Base-by-base conservation (phyloP, 1,284 basidiomycete genomes). In the Kwoniella shivajii region DNA sequence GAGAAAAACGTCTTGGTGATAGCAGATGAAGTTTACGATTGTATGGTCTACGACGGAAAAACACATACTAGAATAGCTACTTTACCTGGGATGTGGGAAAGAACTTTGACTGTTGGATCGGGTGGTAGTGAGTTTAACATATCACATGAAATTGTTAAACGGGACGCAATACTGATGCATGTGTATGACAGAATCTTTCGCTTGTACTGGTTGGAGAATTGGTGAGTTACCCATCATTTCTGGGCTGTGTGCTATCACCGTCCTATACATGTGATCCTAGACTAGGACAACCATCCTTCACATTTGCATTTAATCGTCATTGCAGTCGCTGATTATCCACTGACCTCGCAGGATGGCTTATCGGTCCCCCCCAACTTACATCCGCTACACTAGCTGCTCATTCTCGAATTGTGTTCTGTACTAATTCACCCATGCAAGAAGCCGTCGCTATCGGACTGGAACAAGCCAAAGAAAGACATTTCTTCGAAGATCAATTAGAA, bases 1-100 rank as follows among this genome's bases (percentile, higher is more conserved):
- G 90, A 98, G 79, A 88, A 90, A 78, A 93, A 99, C 75, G 82
- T 98, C 16, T 80, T 99, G 36, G 88, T 98, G 27, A 88, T 98
- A 82, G 82, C 93, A 1, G 96, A 99, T 78, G 96, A 99, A 85
- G 94, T 97, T 88, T 99, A 99, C 77, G 96, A 99, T 71, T 90
- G 88, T 69, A 85, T 99, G 33, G 86, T 94, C 5, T 97, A 88
- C 69, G 91, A 95, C 67, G 85, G 83, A 43, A 86, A 88, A 66
- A 85, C 94, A 71, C 96, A 99, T 75, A 81, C 93, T 55, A 87
- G 94, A 51, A 89, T 99, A 65, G 95, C 95, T 3, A 89, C 83
- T 27, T 82, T 97, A 29, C 92, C 92, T 9, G 90, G 92, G n/a
- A 96, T 98, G 92, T 99, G 94, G 94, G 91, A 98, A 64, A 87